Evolutionary conservation across 176 grass and related monocot species (phyloP), one percentile per base, ranked within the genome.

Genomic region (Eragrostis curvula): DNA sequence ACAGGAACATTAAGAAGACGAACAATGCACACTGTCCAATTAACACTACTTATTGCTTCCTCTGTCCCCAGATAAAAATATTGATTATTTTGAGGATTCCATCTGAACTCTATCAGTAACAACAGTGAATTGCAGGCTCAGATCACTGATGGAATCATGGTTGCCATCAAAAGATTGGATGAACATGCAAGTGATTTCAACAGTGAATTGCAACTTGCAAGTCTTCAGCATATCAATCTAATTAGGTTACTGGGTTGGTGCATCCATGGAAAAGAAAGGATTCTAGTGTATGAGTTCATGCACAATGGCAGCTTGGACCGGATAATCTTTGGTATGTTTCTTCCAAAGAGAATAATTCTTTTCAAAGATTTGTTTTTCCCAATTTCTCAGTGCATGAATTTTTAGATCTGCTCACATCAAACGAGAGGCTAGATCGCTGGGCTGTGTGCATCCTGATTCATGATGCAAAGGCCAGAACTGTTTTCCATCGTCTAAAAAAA

Each of bases 231-330:
- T 67, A 61, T 6, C 4, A 87, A 76, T 42, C 11, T 87, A 48
- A 8, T 62, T 50, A 75, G 30, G 85, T 61, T 81, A 75, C 3
- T 87, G 24, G 85, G 78, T 29, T 87, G 78, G 78, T 87, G 85
- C 29, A 44, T 81, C 2, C 27, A 82, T 75, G 29, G 1, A 1
- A 68, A 75, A 87, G 79, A 81, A 76, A 81, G 29, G 36, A 69
- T 76, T 11, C 79, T 87, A 8, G 62, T 87, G 21, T 87, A 82
- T 62, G 64, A 82, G n/a, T 43, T 87, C 12, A 51, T 69, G 43
- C 16, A 50, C 16, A 82, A 15, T 24, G 6, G 63, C 48, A 14
- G 62, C 30, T 21, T 87, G 63, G 48, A 82, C 1, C n/a, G 0
- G 29, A 12, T 15, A 60, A 86, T 86, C 78, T 81, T 27, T n/a